These are phyloP conservation scores for Prunella vulgaris DNA, from an alignment of 257 asterid species.

Conservation along the genomic window DNA sequence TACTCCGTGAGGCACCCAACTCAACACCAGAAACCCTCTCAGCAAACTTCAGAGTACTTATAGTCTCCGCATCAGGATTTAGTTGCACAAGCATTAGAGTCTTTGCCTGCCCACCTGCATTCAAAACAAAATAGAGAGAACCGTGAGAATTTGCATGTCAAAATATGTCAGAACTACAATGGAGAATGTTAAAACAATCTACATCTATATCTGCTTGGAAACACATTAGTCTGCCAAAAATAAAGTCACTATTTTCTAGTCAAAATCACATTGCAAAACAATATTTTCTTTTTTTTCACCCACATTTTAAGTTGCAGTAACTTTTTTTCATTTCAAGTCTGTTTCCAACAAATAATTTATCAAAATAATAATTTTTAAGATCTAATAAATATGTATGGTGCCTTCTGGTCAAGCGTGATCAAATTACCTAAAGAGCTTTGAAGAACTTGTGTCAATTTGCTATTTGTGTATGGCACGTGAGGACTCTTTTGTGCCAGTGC, in stretches of 20 bases:
- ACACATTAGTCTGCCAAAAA: background rate
- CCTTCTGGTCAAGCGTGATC: slow-evolving; percentile 7
- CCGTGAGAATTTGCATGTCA: slow-evolving; percentile 5
- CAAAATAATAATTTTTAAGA: too few species aligned
- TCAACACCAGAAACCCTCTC: slow-evolving; percentile 98
- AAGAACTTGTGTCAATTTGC: slow-evolving; percentile 97
- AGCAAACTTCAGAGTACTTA: slow-evolving; percentile 92
- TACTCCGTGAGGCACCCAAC: slow-evolving; percentile 88
- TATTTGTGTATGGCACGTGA: slow-evolving; percentile 93
- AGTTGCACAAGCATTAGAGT: slow-evolving; percentile 95
- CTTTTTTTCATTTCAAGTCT: too few species aligned
- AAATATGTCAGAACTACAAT: background rate
- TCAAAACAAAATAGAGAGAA: background rate
- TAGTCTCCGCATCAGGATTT: slow-evolving; percentile 89
- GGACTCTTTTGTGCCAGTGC: slow-evolving; percentile 85
- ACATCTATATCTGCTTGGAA: too few species aligned
- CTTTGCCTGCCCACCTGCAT: slow-evolving; percentile 92
- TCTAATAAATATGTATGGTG: background rate
- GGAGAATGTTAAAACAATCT: background rate
- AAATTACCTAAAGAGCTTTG: slow-evolving; percentile 85
- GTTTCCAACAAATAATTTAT: too few species aligned
- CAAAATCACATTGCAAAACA: too few species aligned
- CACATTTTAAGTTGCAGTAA: too few species aligned
- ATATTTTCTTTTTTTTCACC: too few species aligned
- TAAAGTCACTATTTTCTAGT: too few species aligned